phyloP scores from a whole-genome alignment of 495 filamentous ascomycete genomes.

The Talaromyces proteolyticus region DNA sequence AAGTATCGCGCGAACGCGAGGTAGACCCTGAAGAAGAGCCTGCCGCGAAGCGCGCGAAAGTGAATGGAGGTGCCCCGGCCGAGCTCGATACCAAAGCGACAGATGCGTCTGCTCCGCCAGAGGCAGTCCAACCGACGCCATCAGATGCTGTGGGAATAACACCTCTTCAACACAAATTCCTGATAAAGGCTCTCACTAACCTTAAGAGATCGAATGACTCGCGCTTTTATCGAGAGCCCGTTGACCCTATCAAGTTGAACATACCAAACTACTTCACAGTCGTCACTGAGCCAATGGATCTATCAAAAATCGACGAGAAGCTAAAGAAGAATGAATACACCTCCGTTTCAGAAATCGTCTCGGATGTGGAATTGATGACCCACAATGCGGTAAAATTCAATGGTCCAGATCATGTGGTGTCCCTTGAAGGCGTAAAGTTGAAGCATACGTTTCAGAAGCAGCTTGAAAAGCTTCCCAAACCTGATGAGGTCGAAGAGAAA shows the following conservation, averaged over 20 bases:
- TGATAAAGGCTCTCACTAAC: constrained; percentile 52
- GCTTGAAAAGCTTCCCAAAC: constrained; percentile 42
- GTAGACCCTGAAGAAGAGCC: constrained; percentile 65
- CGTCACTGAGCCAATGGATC: constrained; percentile 75
- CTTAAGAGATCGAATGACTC: constrained; percentile 79
- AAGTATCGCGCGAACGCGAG: constrained; percentile 66
- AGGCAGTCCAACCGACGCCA: background rate
- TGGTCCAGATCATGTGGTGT: constrained; percentile 65
- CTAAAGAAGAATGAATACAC: constrained; percentile 64
- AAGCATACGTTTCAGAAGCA: constrained; percentile 54
- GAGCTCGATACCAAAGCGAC: background rate
- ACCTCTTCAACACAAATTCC: constrained; percentile 49
- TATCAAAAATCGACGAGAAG: constrained; percentile 75
- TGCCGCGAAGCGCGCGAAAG: constrained; percentile 70
- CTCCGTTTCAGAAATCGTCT: constrained; percentile 55
- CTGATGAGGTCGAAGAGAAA: constrained; percentile 56
- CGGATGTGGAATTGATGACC: constrained; percentile 70
- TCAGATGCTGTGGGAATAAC: constrained; percentile 27
- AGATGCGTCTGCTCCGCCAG: background rate
- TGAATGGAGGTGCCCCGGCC: constrained; percentile 33
- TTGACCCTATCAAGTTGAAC: constrained; percentile 60
- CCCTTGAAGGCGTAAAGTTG: constrained; percentile 54
- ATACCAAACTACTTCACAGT: constrained; percentile 67
- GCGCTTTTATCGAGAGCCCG: constrained; percentile 65
- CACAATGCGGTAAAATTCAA: constrained; percentile 78